Base-by-base conservation (phyloP, 345 rosid species). In the Limnanthes douglasii region DNA sequence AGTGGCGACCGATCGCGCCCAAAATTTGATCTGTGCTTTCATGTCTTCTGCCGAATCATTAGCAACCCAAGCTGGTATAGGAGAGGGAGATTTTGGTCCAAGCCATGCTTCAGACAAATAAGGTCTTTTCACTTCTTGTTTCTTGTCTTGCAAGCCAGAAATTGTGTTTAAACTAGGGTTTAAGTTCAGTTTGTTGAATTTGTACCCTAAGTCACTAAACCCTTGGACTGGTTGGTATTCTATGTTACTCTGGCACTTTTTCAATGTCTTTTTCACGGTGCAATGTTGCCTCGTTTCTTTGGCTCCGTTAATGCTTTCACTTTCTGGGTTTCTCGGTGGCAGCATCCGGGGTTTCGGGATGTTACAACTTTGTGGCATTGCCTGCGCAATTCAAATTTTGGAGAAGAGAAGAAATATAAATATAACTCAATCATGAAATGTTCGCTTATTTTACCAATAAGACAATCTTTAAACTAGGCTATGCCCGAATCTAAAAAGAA, bases 1-100 rank as follows among this genome's bases (percentile, higher is more conserved):
- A 26, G 70, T 69, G 2, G 92, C 92, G 18, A 74, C 84, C n/a
- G 75, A 65, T 50, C 81, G 48, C 4, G 84, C 84, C 84, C 92
- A 78, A 6, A 61, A 71, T 62, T 69, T 78, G 60, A 78, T 60
- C 11, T 71, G 73, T 20, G 70, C 66, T 42, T 78, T 74, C 81
- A 71, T 70, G 18, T 66, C 78, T 48, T 37, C 41, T 3, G 61
- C 34, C 3, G 77, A 61, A 17, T 53, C 60, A 20, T 59, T 66
- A 15, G 57, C 19, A 5, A 21, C 57, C 60, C 58, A 66, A 29
- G 53, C 54, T 21, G 79, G 79, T 18, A 62, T 31, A 3, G 65
- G 62, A 18, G 64, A 33, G 8, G 50, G 31, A 27, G 17, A 33
- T 21, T 42, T 44, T 14, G 40, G 66, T 4, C 36, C 59, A 15